Percentiles rank a stretch among this genome's conserved stretches.
Conservation (phyloP, 2,329 filamentous ascomycete species). For the Fusarium abutilonis region DNA sequence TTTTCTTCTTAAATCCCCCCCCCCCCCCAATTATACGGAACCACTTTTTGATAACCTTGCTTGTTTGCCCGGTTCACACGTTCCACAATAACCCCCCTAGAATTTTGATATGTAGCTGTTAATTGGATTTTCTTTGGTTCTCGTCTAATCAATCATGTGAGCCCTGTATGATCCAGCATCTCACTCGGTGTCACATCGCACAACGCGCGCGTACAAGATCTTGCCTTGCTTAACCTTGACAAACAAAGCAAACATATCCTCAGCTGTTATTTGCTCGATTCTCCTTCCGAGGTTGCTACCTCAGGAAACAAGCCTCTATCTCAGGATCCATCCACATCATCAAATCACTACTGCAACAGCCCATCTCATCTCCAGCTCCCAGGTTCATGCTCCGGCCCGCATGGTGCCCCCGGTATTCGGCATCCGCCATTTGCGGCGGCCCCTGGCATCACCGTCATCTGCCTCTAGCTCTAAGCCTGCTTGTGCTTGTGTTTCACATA, state of each 20-base stretch:
- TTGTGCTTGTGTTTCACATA: constrained; percentile 2
- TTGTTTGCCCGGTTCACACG: constrained; percentile 16
- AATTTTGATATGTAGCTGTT: constrained; percentile 4
- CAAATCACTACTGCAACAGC: constrained; percentile 27
- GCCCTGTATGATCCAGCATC: constrained; percentile 37
- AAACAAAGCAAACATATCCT: constrained; percentile 8
- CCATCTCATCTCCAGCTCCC: constrained; percentile 37
- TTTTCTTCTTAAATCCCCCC: no score
- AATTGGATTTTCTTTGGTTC: constrained; percentile 11
- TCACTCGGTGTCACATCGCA: constrained; percentile 7
- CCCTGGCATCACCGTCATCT: constrained; percentile 35
- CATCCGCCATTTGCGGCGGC: constrained; percentile 44
- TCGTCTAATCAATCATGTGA: constrained; percentile 31
- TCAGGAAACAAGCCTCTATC: constrained; percentile 9
- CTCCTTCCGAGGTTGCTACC: neutral
- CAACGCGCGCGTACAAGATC: constrained; percentile 11
- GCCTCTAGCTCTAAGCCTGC: constrained; percentile 13
- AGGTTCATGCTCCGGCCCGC: constrained; percentile 44
- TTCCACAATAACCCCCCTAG: neutral
- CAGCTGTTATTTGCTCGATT: constrained; percentile 18
- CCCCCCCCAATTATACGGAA: neutral
- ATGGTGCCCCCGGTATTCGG: constrained; percentile 42
- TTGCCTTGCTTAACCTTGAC: neutral
- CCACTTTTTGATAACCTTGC: constrained; percentile 32
- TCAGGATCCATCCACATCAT: constrained; percentile 13